These are phyloP conservation scores for Claviceps lovelessii DNA, from an alignment of 2,329 filamentous ascomycete genomes.

Conservation along the genomic window DNA sequence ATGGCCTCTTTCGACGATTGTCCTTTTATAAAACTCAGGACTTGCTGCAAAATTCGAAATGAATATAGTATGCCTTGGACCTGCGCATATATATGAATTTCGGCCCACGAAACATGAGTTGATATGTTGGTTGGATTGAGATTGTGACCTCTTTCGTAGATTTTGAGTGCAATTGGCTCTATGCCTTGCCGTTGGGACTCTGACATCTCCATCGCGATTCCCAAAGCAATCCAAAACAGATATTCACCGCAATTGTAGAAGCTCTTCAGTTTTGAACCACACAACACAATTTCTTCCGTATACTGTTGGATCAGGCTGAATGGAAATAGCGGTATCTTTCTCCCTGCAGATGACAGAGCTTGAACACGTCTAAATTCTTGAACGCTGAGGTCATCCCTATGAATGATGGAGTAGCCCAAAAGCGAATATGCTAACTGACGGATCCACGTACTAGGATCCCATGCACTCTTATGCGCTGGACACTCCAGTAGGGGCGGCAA, in stretches of 20 bases:
- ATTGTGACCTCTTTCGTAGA: background rate
- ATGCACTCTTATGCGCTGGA: conserved; percentile 38
- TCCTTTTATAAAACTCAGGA: conserved; percentile 9
- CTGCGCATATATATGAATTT: conserved; percentile 47
- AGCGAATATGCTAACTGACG: conserved; percentile 40
- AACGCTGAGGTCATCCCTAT: conserved; percentile 7
- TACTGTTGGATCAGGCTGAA: background rate
- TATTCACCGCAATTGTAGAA: conserved; percentile 7
- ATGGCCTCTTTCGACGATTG: background rate
- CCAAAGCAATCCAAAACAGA: conserved; percentile 12
- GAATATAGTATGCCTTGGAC: conserved; percentile 48
- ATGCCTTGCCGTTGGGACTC: conserved; percentile 15
- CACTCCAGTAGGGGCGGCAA: conserved; percentile 49
- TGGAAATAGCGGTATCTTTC: conserved; percentile 10
- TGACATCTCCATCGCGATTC: conserved; percentile 13
- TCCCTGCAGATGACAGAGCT: conserved; percentile 15
- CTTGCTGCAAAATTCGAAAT: conserved; percentile 33
- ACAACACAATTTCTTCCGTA: conserved; percentile 9
- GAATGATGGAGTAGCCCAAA: conserved; percentile 11
- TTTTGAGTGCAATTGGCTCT: background rate
- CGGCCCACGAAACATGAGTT: conserved; percentile 32
- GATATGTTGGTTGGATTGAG: background rate
- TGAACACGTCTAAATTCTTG: conserved; percentile 25
- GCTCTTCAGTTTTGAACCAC: background rate
- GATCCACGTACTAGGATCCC: conserved; percentile 36